Conservation (phyloP, 139 green algal genomes). For the Tetraselmis chui region DNA sequence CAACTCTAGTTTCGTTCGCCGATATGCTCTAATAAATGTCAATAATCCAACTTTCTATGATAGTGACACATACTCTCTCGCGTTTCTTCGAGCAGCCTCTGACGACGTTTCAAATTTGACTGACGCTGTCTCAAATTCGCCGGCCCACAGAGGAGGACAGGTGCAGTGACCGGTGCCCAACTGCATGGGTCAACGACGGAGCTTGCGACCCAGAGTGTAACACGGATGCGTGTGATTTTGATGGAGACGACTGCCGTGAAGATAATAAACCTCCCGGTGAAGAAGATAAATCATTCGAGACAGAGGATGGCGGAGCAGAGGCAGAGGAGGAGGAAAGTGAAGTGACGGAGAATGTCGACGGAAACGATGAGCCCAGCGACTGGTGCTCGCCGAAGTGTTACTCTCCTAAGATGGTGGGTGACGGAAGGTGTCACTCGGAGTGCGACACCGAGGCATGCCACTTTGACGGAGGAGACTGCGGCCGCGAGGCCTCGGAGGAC, state of each 20-base stretch:
- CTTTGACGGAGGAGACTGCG: not conserved
- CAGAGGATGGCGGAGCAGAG: not conserved
- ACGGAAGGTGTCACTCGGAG: not conserved
- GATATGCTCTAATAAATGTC: too few species aligned
- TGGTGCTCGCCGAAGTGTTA: not conserved
- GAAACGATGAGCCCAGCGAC: not conserved
- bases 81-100: too few species aligned
- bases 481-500: not conserved
- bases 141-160: not conserved
- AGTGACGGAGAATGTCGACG: too few species aligned
- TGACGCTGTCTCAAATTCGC: too few species aligned
- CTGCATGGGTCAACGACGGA: not conserved
- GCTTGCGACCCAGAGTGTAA: not conserved
- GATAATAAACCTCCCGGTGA: too few species aligned
- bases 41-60: too few species aligned
- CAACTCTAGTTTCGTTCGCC: too few species aligned
- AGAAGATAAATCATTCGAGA: too few species aligned
- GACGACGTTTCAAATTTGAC: too few species aligned
- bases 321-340: not conserved
- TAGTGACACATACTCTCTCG: too few species aligned
- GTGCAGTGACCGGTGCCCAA: not conserved
- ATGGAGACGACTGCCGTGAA: not conserved
- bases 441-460: not conserved
- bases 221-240: not conserved
- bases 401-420: not conserved